Evolutionary conservation across 78 protist genomes (phyloP).

Genomic region (Cavenderia fasciculata): DNA sequence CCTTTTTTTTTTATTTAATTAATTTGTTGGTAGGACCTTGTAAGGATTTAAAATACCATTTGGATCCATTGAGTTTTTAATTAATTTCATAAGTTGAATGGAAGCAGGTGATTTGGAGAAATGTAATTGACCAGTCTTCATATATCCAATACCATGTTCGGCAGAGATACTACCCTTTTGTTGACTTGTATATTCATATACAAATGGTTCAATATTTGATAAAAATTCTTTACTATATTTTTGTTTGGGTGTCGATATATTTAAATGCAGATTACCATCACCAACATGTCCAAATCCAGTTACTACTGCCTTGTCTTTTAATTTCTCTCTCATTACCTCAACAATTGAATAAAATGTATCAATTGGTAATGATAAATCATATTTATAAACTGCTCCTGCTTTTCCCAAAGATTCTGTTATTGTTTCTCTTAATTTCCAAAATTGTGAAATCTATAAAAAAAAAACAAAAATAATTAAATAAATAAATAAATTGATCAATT

Average conservation of each 20-base stretch:
- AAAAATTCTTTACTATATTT: slow-evolving; percentile 1
- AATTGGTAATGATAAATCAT: slow-evolving; percentile 89
- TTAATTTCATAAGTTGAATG: slow-evolving; percentile 78
- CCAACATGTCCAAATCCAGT: slow-evolving; percentile 94
- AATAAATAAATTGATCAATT: neutral
- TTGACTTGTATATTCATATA: slow-evolving; percentile 84
- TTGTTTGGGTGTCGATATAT: slow-evolving; percentile 76
- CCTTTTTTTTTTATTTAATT: neutral
- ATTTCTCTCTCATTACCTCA: slow-evolving; percentile 62
- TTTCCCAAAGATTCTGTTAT: slow-evolving; percentile 83
- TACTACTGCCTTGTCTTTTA: slow-evolving; percentile 20
- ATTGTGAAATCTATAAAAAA: neutral
- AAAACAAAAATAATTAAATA: neutral
- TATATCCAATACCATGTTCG: slow-evolving; percentile 94
- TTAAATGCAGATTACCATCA: slow-evolving; percentile 94
- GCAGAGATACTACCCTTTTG: slow-evolving; percentile 88
- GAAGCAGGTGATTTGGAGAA: slow-evolving; percentile 64
- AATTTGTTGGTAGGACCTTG: slow-evolving; percentile 81
- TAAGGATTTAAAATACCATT: slow-evolving; percentile 94
- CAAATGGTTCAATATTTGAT: slow-evolving; percentile 85
- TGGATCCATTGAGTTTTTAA: slow-evolving; percentile 90
- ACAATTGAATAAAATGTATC: slow-evolving; percentile 75
- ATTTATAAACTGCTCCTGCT: slow-evolving; percentile 85
- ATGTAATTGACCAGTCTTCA: slow-evolving; percentile 80
- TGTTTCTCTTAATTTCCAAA: slow-evolving; percentile 89